A percentile compares a stretch with the other conserved stretches of the same genome.
Conservation (phyloP, 1,284 basidiomycete genomes). For the Psilocybe mexicana region DNA sequence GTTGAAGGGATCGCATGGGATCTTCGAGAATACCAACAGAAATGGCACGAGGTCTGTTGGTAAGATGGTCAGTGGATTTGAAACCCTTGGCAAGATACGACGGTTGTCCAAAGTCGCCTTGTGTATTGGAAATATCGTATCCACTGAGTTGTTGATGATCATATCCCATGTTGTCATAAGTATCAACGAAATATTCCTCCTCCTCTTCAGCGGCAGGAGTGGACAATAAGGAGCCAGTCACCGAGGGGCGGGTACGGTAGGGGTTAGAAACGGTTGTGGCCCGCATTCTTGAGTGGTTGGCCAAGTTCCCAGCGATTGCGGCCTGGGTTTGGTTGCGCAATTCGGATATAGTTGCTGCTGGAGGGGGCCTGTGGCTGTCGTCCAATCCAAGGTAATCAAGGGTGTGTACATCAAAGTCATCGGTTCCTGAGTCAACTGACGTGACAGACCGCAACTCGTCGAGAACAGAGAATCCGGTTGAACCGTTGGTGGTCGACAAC, state of each 20-base stretch:
- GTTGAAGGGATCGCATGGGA: constrained; percentile 59
- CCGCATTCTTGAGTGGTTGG: constrained; percentile 75
- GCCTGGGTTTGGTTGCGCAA: constrained; percentile 85
- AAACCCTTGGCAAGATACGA: constrained; percentile 71
- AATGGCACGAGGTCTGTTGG: constrained; percentile 81
- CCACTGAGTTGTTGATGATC: constrained; percentile 54
- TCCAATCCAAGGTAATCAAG: constrained; percentile 94
- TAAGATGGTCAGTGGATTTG: constrained; percentile 69
- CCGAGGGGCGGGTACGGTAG: constrained; percentile 64
- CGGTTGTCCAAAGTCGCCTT: constrained; percentile 52
- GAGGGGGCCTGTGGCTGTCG: constrained; percentile 58
- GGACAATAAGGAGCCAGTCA: constrained; percentile 54
- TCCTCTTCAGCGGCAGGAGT: constrained; percentile 70
- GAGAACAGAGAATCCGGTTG: constrained; percentile 60
- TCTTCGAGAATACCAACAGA: constrained; percentile 92
- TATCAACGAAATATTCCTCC: constrained; percentile 68
- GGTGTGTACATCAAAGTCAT: constrained; percentile 91
- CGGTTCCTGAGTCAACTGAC: constrained; percentile 74
- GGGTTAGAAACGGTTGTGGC: constrained; percentile 92
- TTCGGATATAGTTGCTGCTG: constrained; percentile 83
- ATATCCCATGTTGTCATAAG: constrained; percentile 55
- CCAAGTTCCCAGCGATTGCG: constrained; percentile 80
- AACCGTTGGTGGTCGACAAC: constrained; percentile 67
- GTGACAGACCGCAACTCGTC: constrained; percentile 80
- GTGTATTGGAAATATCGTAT: constrained; percentile 56